Evolutionary conservation across 139 green algal species (phyloP), one percentile per base, ranked within the genome.

Genomic region (Micromonas pusilla): DNA sequence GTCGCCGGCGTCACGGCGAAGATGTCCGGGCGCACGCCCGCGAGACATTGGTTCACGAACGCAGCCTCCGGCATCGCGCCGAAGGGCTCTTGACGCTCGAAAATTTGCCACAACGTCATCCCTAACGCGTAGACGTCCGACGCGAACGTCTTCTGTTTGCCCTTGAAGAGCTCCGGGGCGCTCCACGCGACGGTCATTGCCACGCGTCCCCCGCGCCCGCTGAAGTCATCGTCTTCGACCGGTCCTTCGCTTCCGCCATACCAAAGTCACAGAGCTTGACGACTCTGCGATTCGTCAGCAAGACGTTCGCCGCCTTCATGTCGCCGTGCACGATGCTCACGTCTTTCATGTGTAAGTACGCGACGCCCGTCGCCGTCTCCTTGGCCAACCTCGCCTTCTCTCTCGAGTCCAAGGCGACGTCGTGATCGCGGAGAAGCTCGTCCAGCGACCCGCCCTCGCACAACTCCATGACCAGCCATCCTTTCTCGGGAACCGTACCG

Each of bases 21-120:
- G n/a, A n/a, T n/a, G n/a, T n/a, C n/a, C n/a, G 62, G 62, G 28
- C 62, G 62, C 28, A 68, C 62, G 62, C 23, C 23, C 6, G 62
- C 16, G 16, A 68, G 23, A n/a, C 28, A 16, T 28, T 68, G 62
- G 19, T 21, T 68, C 23, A 68, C 23, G 19, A 68, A 21, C 23
- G 23, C 23, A 6, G 23, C 23, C 16, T 68, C 62, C 62, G 62
- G 19, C 62, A 68, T 68, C 23, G 6, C 16, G 62, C 19, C 62
- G 21, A 68, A 68, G 19, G 62, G 62, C 62, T 21, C 31, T 21
- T 28, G 19, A 5, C 62, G 62, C 62, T 68, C 62, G 62, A 68
- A 68, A 28, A 68, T 68, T 68, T 68, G 23, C 62, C 62, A 68
- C 19, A 68, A 28, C 21, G 62, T 68, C 19, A 68, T n/a, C 23